Evolutionary conservation across 805 yeast species (phyloP).

Genomic region (Teunomyces funiuensis): DNA sequence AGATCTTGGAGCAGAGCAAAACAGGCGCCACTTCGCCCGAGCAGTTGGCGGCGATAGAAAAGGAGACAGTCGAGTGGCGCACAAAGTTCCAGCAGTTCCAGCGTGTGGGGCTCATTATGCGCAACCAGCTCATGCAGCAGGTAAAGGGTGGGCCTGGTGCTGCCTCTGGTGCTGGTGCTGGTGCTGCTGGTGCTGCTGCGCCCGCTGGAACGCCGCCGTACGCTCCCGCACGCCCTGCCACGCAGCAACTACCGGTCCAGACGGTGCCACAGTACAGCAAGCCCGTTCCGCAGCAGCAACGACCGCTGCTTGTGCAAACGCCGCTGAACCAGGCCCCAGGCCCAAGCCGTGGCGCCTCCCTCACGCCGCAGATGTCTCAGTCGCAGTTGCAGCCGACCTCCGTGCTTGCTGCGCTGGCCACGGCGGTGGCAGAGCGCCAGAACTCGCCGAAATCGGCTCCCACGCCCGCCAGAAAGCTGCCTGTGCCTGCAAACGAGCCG

Average conservation of each 20-base stretch:
- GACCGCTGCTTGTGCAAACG: background rate
- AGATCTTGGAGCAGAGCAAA: conserved; percentile 50
- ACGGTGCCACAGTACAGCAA: background rate
- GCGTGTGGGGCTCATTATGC: conserved; percentile 49
- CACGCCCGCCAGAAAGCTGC: too few species aligned
- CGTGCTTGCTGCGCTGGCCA: conserved; percentile 8
- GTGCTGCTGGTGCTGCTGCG: background rate
- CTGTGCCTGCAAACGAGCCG: too few species aligned
- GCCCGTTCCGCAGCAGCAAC: conserved; percentile 1
- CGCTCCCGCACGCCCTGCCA: background rate
- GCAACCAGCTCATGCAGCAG: conserved; percentile 39
- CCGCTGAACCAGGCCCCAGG: conserved; percentile 2
- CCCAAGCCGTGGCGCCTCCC: background rate
- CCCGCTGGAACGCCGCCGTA: background rate
- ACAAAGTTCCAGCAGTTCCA: conserved; percentile 50
- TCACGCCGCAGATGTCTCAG: conserved; percentile 14
- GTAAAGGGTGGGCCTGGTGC: conserved; percentile 1
- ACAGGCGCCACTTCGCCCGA: conserved; percentile 45
- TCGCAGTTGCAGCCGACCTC: conserved; percentile 28
- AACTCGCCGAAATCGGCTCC: conserved; percentile 10
- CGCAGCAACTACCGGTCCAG: background rate
- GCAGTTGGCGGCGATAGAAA: conserved; percentile 42
- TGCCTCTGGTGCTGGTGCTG: background rate
- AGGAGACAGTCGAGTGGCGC: conserved; percentile 49
- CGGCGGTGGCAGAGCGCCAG: too few species aligned